Evolutionary conservation across 129 eudicot species (phyloP).

Genomic region (Saussurea involucrata): DNA sequence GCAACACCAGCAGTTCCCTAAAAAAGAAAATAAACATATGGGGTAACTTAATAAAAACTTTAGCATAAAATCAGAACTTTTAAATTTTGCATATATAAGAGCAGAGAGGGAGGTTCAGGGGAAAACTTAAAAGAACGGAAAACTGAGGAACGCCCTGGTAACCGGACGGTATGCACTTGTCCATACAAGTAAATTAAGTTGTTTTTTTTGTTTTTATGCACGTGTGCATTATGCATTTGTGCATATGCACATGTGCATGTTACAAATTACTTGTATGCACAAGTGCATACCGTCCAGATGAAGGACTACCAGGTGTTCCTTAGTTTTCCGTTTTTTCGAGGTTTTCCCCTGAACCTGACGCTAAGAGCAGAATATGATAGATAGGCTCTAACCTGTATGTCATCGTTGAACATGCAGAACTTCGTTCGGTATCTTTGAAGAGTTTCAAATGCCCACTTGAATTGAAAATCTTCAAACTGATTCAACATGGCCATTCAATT

Average conservation of each 20-base stretch:
- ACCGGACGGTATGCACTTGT: too few species aligned
- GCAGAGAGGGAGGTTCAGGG: background rate
- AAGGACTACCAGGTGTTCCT: too few species aligned
- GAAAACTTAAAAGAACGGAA: too few species aligned
- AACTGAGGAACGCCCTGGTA: too few species aligned
- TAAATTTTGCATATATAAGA: background rate
- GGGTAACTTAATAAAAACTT: background rate
- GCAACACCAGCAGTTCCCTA: slow-evolving; percentile 99
- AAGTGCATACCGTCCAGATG: too few species aligned
- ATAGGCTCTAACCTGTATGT: slow-evolving; percentile 65
- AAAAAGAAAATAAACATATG: slow-evolving; percentile 11
- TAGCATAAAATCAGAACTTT: background rate
- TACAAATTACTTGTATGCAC: too few species aligned
- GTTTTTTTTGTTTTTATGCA: too few species aligned
- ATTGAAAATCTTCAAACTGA: slow-evolving; percentile 98
- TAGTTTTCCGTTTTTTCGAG: too few species aligned
- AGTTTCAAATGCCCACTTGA: slow-evolving; percentile 99
- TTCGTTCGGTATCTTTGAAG: slow-evolving; percentile 77
- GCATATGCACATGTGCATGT: too few species aligned
- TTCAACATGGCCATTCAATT: slow-evolving; percentile 6
- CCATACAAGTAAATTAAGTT: too few species aligned
- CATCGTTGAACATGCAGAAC: slow-evolving; percentile 98
- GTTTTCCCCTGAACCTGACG: too few species aligned
- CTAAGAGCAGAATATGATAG: background rate
- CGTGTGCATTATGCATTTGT: too few species aligned